Base-by-base conservation (phyloP, 2,329 filamentous ascomycete genomes). In the Gnomoniopsis smithogilvyi region DNA sequence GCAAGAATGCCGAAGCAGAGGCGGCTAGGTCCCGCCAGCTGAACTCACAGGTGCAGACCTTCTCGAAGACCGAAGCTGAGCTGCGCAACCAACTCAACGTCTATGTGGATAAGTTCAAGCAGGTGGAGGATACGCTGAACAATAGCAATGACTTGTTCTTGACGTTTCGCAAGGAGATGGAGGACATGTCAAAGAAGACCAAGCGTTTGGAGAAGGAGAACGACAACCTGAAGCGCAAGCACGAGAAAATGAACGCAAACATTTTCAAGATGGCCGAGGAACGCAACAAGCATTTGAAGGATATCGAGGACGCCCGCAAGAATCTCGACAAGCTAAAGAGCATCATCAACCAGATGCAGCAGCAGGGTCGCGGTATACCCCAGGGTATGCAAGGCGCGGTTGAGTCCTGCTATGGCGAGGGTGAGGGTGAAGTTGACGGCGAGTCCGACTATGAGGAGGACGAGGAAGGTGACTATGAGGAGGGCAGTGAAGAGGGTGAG, bases 161-260 rank as follows among this genome's bases (percentile, higher is more conserved):
- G 66, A 97, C 95, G 1, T 98, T 98, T 76, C 86, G 94, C 56
- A 97, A 96, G 77, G 95, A 98, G 76, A 98, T 98, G 93, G 95
- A 98, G 76, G 95, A 98, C 70, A 98, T 98, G 93, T 96, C 93
- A 1, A 97, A 97, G 78, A 98, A 98, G 78, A 96, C 94, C 6
- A 97, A 97, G 75, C 88, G 92, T 26, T 80, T 99, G 55, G 95
- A 99, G 73, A 96, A 96, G 76, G 95, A 99, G 70, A 98, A 99
- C 68, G 89, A 95, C 67, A 89, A 85, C 19, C 83, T 96, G 54
- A 96, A 92, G 65, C 86, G 94, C 58, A 96, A 97, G 74, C 94
- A 97, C 73, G 93, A 97, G 67, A 87, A 91, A 51, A 96, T 93
- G 26, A 95, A 95, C 69, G 88, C 91, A 65, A 98, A 96, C 73